Base-by-base conservation (phyloP, 345 rosid species). In the Firmiana major region DNA sequence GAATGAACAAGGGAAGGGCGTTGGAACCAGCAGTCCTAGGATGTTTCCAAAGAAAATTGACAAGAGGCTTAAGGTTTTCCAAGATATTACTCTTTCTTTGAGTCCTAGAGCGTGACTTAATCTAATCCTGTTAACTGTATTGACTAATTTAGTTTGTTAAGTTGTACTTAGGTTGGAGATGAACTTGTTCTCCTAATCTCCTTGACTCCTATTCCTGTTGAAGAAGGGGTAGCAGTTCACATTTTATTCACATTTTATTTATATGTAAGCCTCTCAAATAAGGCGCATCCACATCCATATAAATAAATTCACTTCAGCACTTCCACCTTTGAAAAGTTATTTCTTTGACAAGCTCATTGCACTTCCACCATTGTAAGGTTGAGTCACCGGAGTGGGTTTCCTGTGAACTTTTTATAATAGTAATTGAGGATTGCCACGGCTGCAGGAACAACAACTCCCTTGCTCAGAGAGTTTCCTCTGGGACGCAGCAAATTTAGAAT, bases 401-500 rank as follows among this genome's bases (percentile, higher is more conserved):
- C 34, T 31, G 34, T 31, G 34, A 31, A 31, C 34, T 31, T 31
- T 3, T 31, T 3, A 31, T 31, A 31, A 3, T 31, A 31, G 34
- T 31, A 31, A 31, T 31, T 31, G 34, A 79, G 83, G 11, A 84
- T 73, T 65, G 77, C 85, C 22, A 88, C 64, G n/a, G n/a, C n/a
- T n/a, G n/a, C n/a, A n/a, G n/a, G n/a, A n/a, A n/a, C n/a, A n/a
- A n/a, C n/a, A n/a, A n/a, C n/a, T n/a, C n/a, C n/a, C n/a, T 54
- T 92, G 83, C 84, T 95, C 97, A 0, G 97, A 93, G 49, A 95
- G 86, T 83, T 92, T 93, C 90, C 92, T 92, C 83, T 95, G 99
- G 0, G 98, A 87, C 9, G 16, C 75, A 6, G 94, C 89, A 78
- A 79, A 75, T 16, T 60, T 5, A 46, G 59, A 63, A 38, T 31